A percentile compares a stretch with the other conserved stretches of the same genome.
phyloP scores from a whole-genome alignment of 2,329 filamentous ascomycete species.

The Endocalyx cinctus region DNA sequence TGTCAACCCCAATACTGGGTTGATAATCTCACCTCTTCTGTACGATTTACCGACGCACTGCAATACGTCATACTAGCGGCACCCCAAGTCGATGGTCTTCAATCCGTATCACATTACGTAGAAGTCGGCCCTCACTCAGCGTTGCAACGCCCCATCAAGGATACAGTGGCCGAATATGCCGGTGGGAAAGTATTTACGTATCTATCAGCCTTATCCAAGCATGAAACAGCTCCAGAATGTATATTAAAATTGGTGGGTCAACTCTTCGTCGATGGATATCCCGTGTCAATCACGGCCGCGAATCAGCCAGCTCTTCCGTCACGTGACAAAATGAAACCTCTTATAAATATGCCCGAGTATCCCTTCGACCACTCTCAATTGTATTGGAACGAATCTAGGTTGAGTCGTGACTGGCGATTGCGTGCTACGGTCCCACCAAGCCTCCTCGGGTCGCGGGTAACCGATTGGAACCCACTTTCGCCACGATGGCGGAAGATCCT shows the following conservation, averaged over 20 bases:
- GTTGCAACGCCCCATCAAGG: background rate
- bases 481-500: conserved; percentile 12
- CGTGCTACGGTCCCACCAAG: conserved; percentile 1
- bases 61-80: background rate
- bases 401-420: conserved; percentile 8
- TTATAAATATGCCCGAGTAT: conserved; percentile 16
- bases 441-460: conserved; percentile 8
- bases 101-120: background rate
- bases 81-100: background rate
- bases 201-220: background rate
- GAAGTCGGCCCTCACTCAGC: background rate
- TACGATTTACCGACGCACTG: background rate
- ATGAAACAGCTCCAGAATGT: background rate
- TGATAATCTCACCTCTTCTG: background rate
- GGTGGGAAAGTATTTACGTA: background rate
- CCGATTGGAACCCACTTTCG: conserved; percentile 10
- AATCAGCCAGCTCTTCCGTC: background rate
- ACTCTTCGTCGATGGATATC: conserved; percentile 1
- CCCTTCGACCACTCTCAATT: conserved; percentile 16
- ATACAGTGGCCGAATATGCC: background rate
- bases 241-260: background rate
- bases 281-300: background rate
- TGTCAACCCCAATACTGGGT: conserved; percentile 1
- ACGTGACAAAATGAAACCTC: background rate
- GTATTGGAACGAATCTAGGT: conserved; percentile 19